Conservation (phyloP, 73 alveolate species). For the Uronychia binucleata region DNA sequence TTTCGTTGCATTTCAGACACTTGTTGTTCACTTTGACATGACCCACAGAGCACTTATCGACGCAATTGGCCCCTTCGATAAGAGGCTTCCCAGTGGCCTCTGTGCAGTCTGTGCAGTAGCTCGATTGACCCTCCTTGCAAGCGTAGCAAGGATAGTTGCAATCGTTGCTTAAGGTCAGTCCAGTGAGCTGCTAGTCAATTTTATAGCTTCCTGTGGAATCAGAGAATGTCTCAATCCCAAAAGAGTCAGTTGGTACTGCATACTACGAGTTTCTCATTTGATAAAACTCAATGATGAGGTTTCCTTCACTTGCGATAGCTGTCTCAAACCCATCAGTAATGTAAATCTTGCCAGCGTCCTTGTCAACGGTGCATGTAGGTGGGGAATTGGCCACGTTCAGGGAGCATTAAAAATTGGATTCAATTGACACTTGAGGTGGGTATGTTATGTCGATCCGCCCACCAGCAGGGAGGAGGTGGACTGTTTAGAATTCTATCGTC, state of each 20-base stretch:
- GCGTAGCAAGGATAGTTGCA: constrained; percentile 62
- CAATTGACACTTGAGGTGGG: background rate
- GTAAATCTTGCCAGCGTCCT: constrained; percentile 13
- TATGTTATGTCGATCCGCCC: constrained; percentile 13
- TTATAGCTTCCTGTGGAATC: constrained; percentile 7
- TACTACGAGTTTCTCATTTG: background rate
- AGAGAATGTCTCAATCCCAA: constrained; percentile 11
- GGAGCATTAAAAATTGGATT: background rate
- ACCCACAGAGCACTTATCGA: constrained; percentile 35
- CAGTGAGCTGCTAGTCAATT: constrained; percentile 37
- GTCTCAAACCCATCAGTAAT: constrained; percentile 31
- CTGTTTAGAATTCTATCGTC: background rate
- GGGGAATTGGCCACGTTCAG: background rate
- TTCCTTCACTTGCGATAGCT: constrained; percentile 20
- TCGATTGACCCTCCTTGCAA: constrained; percentile 17
- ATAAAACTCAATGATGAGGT: constrained; percentile 9
- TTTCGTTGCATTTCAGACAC: constrained; percentile 37
- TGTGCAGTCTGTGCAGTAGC: constrained; percentile 49
- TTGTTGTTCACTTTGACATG: constrained; percentile 8
- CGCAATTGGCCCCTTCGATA: constrained; percentile 54
- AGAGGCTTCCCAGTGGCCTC: background rate
- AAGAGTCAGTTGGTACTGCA: constrained; percentile 15
- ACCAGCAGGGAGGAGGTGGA: constrained; percentile 15
- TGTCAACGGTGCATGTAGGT: constrained; percentile 1
- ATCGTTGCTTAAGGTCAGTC: constrained; percentile 30